Conservation (phyloP, 495 filamentous ascomycete genomes). For the Lophium mytilinum region DNA sequence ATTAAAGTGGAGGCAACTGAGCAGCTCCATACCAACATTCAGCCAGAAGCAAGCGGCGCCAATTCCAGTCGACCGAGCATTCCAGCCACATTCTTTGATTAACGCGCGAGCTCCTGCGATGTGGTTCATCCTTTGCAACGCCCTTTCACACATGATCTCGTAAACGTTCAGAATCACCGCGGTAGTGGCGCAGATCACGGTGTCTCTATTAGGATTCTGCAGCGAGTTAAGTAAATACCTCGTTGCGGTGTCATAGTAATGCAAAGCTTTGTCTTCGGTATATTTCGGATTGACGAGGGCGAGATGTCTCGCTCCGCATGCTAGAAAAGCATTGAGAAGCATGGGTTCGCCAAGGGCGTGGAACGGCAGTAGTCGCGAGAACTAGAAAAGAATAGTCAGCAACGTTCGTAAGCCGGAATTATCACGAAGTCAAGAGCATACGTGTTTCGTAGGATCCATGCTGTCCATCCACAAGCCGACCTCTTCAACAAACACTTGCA, state of each 20-base stretch:
- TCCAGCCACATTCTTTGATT: slow-evolving; percentile 89
- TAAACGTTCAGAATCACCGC: slow-evolving; percentile 87
- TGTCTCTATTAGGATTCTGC: slow-evolving; percentile 76
- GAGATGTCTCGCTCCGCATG: slow-evolving; percentile 80
- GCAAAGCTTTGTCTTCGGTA: slow-evolving; percentile 65
- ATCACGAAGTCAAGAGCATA: slow-evolving; percentile 31
- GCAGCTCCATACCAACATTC: slow-evolving; percentile 81
- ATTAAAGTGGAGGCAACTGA: slow-evolving; percentile 79
- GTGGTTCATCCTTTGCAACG: slow-evolving; percentile 72
- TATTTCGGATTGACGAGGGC: slow-evolving; percentile 61
- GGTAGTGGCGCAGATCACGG: slow-evolving; percentile 77
- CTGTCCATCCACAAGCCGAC: slow-evolving; percentile 93
- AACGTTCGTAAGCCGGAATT: not conserved
- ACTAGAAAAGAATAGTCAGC: slow-evolving; percentile 40
- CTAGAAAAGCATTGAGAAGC: slow-evolving; percentile 84
- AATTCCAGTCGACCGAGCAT: slow-evolving; percentile 66
- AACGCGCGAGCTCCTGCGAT: slow-evolving; percentile 79
- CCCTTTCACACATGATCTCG: slow-evolving; percentile 77
- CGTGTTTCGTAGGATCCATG: slow-evolving; percentile 78
- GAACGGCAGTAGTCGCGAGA: slow-evolving; percentile 72
- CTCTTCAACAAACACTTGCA: slow-evolving; percentile 88
- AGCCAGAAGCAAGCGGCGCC: slow-evolving; percentile 93
- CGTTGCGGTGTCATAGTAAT: slow-evolving; percentile 78
- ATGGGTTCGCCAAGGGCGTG: slow-evolving; percentile 76
- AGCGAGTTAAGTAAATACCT: slow-evolving; percentile 61